These are phyloP conservation scores for Nakataea oryzae DNA, from an alignment of 2,329 filamentous ascomycete species.

Conservation along the genomic window DNA sequence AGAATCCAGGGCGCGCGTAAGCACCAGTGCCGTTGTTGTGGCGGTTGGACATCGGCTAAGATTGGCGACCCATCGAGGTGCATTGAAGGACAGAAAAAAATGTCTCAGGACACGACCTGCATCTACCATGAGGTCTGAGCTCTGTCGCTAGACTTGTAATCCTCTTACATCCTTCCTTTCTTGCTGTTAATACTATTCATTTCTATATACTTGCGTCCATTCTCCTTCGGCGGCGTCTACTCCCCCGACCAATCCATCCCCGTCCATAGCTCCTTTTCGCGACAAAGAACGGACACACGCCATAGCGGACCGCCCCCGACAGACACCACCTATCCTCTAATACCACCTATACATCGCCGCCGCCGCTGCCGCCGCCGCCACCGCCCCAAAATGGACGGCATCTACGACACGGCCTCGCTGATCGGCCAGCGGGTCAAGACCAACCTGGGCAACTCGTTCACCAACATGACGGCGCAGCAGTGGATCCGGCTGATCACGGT, in stretches of 20 bases:
- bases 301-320: background rate
- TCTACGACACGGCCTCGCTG: slow-evolving; percentile 14
- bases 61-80: background rate
- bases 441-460: slow-evolving; percentile 40
- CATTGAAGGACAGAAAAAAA: background rate
- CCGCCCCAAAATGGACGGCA: slow-evolving; percentile 15
- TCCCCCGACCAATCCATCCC: no score
- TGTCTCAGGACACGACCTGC: background rate
- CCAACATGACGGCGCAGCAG: slow-evolving; percentile 37
- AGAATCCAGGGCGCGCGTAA: background rate
- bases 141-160: background rate
- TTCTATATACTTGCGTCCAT: background rate
- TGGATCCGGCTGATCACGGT: slow-evolving; percentile 63
- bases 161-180: background rate
- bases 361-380: no score
- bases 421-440: slow-evolving; percentile 25
- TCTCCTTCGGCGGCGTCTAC: background rate
- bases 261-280: no score
- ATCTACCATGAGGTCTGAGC: background rate
- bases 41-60: background rate
- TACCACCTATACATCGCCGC: background rate
- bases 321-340: background rate
- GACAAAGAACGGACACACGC: background rate
- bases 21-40: no score
- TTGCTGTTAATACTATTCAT: background rate